A percentile compares a stretch with the other conserved stretches of the same genome.
Conservation (phyloP, 2,329 filamentous ascomycete genomes). For the Coniochaeta ligniaria region DNA sequence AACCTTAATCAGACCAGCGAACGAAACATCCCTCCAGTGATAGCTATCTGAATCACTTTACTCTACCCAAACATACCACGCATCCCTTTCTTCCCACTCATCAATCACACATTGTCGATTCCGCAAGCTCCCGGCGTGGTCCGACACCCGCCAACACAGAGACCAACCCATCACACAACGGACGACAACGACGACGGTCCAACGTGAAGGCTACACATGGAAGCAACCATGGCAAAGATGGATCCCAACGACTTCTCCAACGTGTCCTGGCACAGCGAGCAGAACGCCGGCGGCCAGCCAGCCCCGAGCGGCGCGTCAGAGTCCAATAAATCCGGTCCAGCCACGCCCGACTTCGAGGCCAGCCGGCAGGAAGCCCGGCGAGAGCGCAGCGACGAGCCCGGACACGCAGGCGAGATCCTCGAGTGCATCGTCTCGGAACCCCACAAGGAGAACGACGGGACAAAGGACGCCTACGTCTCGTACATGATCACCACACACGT, state of each 20-base stretch:
- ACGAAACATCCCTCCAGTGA: background rate
- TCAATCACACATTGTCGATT: background rate
- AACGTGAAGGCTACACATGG: background rate
- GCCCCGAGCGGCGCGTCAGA: constrained; percentile 16
- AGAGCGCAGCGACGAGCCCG: constrained; percentile 43
- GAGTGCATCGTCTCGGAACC: constrained; percentile 79
- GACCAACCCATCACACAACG: background rate
- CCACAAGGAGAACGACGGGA: constrained; percentile 92
- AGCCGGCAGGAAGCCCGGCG: constrained; percentile 31
- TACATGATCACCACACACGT: constrained; percentile 91
- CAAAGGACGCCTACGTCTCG: constrained; percentile 93
- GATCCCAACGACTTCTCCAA: constrained; percentile 61
- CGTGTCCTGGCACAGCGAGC: constrained; percentile 69
- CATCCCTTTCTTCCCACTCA: background rate
- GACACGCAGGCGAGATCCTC: constrained; percentile 63
- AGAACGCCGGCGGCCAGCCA: constrained; percentile 29
- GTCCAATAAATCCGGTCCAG: constrained; percentile 13
- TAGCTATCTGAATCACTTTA: background rate
- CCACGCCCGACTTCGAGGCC: constrained; percentile 25
- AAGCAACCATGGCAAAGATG: constrained; percentile 20
- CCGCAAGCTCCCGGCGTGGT: background rate
- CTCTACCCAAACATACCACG: background rate
- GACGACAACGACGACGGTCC: background rate
- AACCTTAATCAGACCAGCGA: background rate
- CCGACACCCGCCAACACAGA: background rate